phyloP scores from a whole-genome alignment of 768 basidiomycete genomes.

The Hygrophorus pudorinus region DNA sequence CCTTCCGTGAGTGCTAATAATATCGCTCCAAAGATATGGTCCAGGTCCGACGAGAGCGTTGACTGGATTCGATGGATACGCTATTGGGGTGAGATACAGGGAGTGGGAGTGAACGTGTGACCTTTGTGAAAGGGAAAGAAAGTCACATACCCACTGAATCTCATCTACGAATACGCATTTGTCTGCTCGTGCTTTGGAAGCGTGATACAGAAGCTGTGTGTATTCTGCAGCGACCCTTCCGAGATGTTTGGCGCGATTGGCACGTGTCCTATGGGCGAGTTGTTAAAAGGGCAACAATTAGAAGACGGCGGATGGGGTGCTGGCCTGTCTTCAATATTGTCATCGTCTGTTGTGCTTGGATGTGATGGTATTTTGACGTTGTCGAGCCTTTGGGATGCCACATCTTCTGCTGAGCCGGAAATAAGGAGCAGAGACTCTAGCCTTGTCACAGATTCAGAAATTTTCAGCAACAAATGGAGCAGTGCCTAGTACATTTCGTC shows the following conservation, averaged over 20 bases:
- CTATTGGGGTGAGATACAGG: slow-evolving; percentile 23
- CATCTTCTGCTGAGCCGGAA: slow-evolving; percentile 37
- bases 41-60: slow-evolving; percentile 78
- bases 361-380: slow-evolving; percentile 24
- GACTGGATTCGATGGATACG: slow-evolving; percentile 76
- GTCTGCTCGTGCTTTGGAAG: slow-evolving; percentile 68
- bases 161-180: slow-evolving; percentile 74
- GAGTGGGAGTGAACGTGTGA: background rate
- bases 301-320: background rate
- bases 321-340: slow-evolving; percentile 34
- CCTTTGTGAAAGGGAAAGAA: slow-evolving; percentile 6
- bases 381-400: slow-evolving; percentile 23
- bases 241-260: slow-evolving; percentile 69
- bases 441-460: slow-evolving; percentile 84
- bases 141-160: slow-evolving; percentile 68
- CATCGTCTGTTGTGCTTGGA: slow-evolving; percentile 24
- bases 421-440: slow-evolving; percentile 81
- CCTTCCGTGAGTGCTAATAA: slow-evolving; percentile 41
- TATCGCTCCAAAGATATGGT: slow-evolving; percentile 65
- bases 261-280: slow-evolving; percentile 34
- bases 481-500: slow-evolving; percentile 43
- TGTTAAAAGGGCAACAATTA: background rate
- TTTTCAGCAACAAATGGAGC: slow-evolving; percentile 79
- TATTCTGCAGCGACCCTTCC: slow-evolving; percentile 85
- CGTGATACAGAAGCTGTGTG: slow-evolving; percentile 84